Evolutionary conservation across 2,329 filamentous ascomycete species (phyloP).

Genomic region (Trichoderma semiorbis): DNA sequence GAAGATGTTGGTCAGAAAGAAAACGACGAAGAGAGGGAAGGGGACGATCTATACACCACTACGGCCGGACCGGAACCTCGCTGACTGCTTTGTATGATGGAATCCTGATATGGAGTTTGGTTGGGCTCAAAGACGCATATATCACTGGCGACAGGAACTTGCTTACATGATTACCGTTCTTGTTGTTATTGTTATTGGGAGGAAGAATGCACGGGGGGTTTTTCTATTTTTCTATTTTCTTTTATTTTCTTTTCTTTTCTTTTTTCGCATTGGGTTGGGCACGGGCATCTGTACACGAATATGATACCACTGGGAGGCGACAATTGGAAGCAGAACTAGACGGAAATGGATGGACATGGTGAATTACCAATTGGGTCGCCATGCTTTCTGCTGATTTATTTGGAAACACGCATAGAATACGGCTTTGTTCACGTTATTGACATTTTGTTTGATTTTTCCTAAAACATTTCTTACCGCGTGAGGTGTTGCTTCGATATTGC

Average conservation of each 20-base stretch:
- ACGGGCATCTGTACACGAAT: constrained; percentile 16
- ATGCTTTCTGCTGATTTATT: not conserved
- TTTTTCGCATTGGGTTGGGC: not conserved
- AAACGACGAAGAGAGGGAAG: not conserved
- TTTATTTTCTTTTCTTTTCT: not conserved
- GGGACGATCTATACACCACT: not conserved
- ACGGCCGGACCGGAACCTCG: not conserved
- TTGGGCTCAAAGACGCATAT: constrained; percentile 11
- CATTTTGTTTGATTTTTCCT: not conserved
- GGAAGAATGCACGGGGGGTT: not conserved
- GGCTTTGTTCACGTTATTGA: not conserved
- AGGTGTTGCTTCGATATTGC: not conserved
- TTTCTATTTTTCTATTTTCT: not conserved
- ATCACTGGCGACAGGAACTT: constrained; percentile 12
- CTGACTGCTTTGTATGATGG: not conserved
- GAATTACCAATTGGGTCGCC: not conserved
- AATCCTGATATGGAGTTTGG: constrained; percentile 11
- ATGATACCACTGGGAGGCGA: constrained; percentile 16
- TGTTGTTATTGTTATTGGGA: not conserved
- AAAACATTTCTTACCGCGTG: not conserved
- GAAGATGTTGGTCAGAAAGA: not conserved
- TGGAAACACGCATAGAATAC: not conserved
- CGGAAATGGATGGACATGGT: constrained; percentile 2
- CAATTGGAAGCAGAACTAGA: constrained; percentile 7
- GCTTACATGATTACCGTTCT: not conserved